Conservation (phyloP, 306 rosid genomes). For the Cicer arietinum region DNA sequence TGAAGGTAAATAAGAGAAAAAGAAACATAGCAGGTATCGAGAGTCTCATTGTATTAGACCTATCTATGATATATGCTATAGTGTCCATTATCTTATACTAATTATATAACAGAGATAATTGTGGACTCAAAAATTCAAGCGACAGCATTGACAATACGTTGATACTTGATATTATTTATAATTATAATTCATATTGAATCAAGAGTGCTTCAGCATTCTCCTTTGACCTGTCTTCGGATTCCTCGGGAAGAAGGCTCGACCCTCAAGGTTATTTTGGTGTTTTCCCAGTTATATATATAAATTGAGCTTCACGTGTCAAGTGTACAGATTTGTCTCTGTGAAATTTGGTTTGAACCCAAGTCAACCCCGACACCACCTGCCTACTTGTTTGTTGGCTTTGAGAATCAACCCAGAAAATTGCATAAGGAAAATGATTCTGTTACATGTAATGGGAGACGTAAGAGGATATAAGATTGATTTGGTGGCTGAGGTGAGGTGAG, state of each 20-base stretch:
- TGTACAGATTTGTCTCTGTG: conserved; percentile 32
- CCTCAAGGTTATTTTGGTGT: conserved; percentile 59
- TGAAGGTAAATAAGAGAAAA: conserved; percentile 51
- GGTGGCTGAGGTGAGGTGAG: too few species aligned
- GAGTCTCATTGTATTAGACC: conserved; percentile 49
- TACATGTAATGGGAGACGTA: too few species aligned
- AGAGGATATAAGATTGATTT: too few species aligned
- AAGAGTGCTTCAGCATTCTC: conserved; percentile 45
- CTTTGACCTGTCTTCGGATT: conserved; percentile 70
- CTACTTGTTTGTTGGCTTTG: background rate
- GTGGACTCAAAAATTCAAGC: conserved; percentile 23
- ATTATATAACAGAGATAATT: background rate
- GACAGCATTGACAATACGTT: conserved; percentile 49
- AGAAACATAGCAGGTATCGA: conserved; percentile 44
- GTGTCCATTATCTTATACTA: conserved; percentile 8
- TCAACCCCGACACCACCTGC: background rate
- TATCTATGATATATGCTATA: conserved; percentile 22
- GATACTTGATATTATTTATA: conserved; percentile 27
- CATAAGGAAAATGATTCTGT: too few species aligned
- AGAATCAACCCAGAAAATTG: background rate
- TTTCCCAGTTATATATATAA: conserved; percentile 41
- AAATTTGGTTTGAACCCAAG: conserved; percentile 23
- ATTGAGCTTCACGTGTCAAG: conserved; percentile 3
- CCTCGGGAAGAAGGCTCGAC: conserved; percentile 60
- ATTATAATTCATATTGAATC: conserved; percentile 7